Evolutionary conservation across 768 basidiomycete genomes (phyloP), one percentile per base, ranked within the genome.

Genomic region (Phlegmacium glaucopus): DNA sequence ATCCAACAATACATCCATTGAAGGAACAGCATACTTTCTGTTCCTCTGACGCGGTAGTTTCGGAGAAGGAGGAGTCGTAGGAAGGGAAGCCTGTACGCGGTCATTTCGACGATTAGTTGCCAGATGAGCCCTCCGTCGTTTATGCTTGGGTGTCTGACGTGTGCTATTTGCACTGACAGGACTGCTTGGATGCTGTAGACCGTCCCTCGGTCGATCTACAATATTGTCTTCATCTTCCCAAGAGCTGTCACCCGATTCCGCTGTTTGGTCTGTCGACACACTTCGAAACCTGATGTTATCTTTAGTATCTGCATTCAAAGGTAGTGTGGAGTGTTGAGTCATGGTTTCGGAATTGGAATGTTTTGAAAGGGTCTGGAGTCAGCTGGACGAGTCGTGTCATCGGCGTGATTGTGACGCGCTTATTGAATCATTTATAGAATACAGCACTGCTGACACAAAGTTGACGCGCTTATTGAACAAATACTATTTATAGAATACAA

Each of bases 211-310:
- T 4, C 42, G 22, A 5, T 37, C 36, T 25, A 15, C 9, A 42
- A 22, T 10, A 22, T 26, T 1, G 5, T 51, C 50, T 22, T 53
- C 51, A 45, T 75, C 71, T 50, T 70, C 67, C 74, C 70, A 75
- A 34, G 25, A 52, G 25, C 38, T 42, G 6, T 64, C 54, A 41
- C 54, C 54, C 15, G 42, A 16, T 4, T 38, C 34, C n/a, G 27
- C 30, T 22, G 5, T 5, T 22, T 22, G 22, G 22, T 22, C 22
- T 22, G 22, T 22, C 22, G 22, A 22, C 22, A 5, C 22, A 22
- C 22, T 5, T 5, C 22, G 22, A 22, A 22, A 22, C 22, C 22
- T 22, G 22, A 22, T 22, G 22, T 22, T 22, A 3, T 22, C 22
- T 22, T 22, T 22, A 22, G 2, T 22, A 22, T 22, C 22, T 22